These are phyloP conservation scores for Chlorophyllum brunneum DNA, from an alignment of 768 basidiomycete genomes.

Conservation along the genomic window DNA sequence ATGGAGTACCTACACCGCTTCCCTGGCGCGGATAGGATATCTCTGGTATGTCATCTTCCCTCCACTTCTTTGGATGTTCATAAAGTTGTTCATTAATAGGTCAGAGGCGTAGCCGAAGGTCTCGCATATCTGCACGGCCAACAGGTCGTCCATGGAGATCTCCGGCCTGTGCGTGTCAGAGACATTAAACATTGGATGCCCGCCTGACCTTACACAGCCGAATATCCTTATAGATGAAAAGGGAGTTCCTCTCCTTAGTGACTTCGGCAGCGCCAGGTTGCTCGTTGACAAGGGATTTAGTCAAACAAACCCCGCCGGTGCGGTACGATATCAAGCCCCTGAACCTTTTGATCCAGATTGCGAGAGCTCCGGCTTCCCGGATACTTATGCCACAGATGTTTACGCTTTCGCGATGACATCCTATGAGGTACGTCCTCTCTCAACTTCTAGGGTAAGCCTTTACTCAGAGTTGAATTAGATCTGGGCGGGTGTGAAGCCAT, in stretches of 20 bases:
- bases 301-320: not conserved
- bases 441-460: too few species aligned
- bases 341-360: too few species aligned
- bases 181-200: too few species aligned
- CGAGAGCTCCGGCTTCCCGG: too few species aligned
- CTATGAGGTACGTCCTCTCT: too few species aligned
- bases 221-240: constrained; percentile 4
- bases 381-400: too few species aligned
- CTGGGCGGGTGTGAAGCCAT: too few species aligned
- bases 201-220: too few species aligned
- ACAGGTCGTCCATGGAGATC: constrained; percentile 4
- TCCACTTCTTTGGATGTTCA: not conserved
- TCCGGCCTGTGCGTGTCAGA: constrained; percentile 6
- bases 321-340: constrained; percentile 4
- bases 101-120: not conserved
- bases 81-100: not conserved
- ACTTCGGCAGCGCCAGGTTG: constrained; percentile 1
- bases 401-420: too few species aligned
- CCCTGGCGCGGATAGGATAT: not conserved
- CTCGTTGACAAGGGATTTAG: not conserved
- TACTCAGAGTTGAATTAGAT: too few species aligned
- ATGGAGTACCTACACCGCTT: not conserved
- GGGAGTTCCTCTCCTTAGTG: constrained; percentile 1
- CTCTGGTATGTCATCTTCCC: not conserved
- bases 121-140: constrained; percentile 2